Conservation (phyloP, 306 rosid species). For the Senna tora region DNA sequence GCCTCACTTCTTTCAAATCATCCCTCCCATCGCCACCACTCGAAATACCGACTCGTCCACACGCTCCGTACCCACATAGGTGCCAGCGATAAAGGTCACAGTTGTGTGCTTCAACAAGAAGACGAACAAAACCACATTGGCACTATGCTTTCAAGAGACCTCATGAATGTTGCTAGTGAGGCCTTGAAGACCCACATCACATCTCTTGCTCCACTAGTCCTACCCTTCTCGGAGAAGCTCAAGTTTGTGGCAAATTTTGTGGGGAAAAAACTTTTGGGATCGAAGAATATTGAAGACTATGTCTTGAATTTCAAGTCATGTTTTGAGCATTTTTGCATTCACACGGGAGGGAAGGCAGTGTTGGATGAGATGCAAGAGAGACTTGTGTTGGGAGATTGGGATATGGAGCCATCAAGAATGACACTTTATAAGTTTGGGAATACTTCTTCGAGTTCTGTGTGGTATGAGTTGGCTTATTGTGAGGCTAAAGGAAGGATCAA, state of each 20-base stretch:
- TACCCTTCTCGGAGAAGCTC: constrained; percentile 27
- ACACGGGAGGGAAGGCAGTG: constrained; percentile 35
- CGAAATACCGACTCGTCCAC: constrained; percentile 35
- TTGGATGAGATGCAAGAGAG: constrained; percentile 16
- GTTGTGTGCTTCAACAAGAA: constrained; percentile 19
- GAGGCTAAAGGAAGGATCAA: constrained; percentile 34
- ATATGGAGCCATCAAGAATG: constrained; percentile 37
- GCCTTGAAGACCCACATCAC: constrained; percentile 23
- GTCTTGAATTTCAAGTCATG: constrained; percentile 29
- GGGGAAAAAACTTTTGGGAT: not conserved
- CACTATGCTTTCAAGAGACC: constrained; percentile 11
- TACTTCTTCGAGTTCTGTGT: constrained; percentile 36
- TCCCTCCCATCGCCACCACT: not conserved
- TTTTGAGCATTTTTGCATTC: constrained; percentile 33
- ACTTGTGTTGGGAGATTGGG: constrained; percentile 18
- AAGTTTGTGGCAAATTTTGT: not conserved
- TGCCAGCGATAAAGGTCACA: constrained; percentile 11
- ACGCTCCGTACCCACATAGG: constrained; percentile 26
- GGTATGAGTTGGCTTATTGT: constrained; percentile 34
- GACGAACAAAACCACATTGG: constrained; percentile 28
- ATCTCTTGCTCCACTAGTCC: constrained; percentile 15
- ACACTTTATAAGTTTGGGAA: constrained; percentile 35
- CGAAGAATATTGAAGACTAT: not conserved
- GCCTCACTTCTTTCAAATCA: constrained; percentile 35
- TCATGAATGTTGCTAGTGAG: constrained; percentile 17